phyloP scores from a whole-genome alignment of 768 basidiomycete species.

The Boletus sp. region DNA sequence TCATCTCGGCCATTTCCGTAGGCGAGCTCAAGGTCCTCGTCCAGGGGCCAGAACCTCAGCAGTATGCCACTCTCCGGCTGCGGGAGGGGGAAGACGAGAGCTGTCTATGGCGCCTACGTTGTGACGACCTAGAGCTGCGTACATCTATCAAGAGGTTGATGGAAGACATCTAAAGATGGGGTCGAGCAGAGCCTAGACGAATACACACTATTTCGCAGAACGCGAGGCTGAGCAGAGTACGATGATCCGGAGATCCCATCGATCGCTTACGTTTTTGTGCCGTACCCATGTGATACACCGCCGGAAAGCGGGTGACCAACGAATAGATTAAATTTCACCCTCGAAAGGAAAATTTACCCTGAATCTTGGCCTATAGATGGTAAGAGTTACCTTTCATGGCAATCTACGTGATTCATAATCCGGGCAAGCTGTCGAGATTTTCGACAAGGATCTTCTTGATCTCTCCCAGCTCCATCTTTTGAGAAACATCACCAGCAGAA shows the following conservation, averaged over 20 bases:
- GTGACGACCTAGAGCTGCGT: slow-evolving; percentile 44
- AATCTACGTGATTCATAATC: not conserved
- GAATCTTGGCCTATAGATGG: too few species aligned
- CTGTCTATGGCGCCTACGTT: slow-evolving; percentile 70
- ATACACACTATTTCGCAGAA: too few species aligned
- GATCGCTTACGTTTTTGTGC: too few species aligned
- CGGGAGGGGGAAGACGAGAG: slow-evolving; percentile 66
- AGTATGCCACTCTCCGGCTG: slow-evolving; percentile 49
- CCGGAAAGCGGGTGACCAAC: too few species aligned
- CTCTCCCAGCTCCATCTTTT: too few species aligned
- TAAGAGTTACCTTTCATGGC: not conserved
- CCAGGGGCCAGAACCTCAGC: slow-evolving; percentile 21
- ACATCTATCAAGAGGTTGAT: slow-evolving; percentile 45
- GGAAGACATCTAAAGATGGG: slow-evolving; percentile 15
- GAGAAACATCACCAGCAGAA: not conserved
- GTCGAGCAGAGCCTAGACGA: too few species aligned
- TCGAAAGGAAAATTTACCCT: too few species aligned
- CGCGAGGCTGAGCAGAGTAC: too few species aligned
- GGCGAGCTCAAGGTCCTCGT: slow-evolving; percentile 68
- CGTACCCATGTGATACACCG: too few species aligned
- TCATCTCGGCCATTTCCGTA: slow-evolving; percentile 25
- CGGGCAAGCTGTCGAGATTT: not conserved
- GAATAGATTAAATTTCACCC: too few species aligned
- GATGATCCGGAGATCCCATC: too few species aligned
- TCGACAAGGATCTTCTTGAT: slow-evolving; percentile 17